phyloP scores from a whole-genome alignment of 208 protist species.

The Trypanosoma caninum region DNA sequence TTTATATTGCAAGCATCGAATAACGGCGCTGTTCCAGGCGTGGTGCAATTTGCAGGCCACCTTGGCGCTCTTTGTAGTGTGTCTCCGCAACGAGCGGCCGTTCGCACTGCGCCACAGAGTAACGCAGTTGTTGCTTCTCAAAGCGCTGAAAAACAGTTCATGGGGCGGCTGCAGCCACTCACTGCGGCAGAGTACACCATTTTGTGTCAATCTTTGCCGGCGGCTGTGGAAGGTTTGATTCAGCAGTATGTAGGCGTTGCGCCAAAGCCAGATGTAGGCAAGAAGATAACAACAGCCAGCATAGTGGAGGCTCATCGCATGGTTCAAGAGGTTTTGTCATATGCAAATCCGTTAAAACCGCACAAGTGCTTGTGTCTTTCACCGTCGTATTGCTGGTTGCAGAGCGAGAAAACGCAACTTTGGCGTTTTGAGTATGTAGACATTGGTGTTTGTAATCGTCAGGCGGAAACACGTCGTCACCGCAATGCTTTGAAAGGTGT shows the following conservation, averaged over 20 bases:
- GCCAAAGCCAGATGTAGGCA: constrained; percentile 36
- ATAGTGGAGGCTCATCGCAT: constrained; percentile 26
- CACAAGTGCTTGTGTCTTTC: constrained; percentile 62
- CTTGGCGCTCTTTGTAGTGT: constrained; percentile 14
- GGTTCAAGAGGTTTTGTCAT: constrained; percentile 35
- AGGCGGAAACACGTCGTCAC: constrained; percentile 39
- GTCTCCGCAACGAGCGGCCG: constrained; percentile 7
- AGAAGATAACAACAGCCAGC: constrained; percentile 37
- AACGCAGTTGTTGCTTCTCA: background rate
- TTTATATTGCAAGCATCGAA: background rate
- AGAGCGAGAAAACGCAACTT: constrained; percentile 48
- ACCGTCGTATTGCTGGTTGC: constrained; percentile 73
- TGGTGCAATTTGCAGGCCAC: constrained; percentile 16
- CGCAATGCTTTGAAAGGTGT: constrained; percentile 42
- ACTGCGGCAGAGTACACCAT: constrained; percentile 83
- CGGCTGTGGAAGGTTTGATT: constrained; percentile 39
- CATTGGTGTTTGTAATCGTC: constrained; percentile 37
- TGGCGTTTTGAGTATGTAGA: constrained; percentile 84
- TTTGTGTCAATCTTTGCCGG: constrained; percentile 39
- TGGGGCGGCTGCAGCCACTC: constrained; percentile 28
- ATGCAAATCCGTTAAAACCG: constrained; percentile 29
- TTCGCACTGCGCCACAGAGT: background rate
- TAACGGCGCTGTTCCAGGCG: background rate
- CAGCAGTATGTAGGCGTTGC: constrained; percentile 45
- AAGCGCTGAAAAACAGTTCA: background rate